A percentile compares a stretch with the other conserved stretches of the same genome.
phyloP scores from a whole-genome alignment of 192 early-diverging fungal genomes.

The Mortierella alpina region DNA sequence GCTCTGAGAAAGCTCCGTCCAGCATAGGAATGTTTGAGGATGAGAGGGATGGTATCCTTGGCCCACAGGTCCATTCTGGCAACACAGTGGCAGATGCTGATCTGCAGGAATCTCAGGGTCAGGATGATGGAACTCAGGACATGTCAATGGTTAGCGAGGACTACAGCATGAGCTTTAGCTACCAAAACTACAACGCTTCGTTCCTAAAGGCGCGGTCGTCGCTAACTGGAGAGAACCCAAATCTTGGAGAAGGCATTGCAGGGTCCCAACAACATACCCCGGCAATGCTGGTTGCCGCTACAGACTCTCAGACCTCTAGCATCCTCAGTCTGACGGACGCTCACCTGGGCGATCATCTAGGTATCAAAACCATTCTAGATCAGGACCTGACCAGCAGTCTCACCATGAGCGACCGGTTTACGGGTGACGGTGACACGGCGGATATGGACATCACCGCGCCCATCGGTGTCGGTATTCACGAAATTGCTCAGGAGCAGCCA shows the following conservation, averaged over 20 bases:
- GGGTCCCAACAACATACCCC: no score
- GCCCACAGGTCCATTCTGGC: constrained; percentile 11
- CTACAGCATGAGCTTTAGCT: constrained; percentile 23
- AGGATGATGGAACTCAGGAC: constrained; percentile 20
- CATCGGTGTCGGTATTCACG: constrained; percentile 41
- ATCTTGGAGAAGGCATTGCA: no score
- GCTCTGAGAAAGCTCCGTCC: constrained; percentile 34
- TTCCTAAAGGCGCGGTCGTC: constrained; percentile 4
- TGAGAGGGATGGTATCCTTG: constrained; percentile 14
- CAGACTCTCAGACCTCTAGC: no score
- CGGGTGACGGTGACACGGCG: constrained; percentile 22
- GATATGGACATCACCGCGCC: constrained; percentile 52
- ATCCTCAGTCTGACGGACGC: no score
- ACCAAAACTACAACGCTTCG: constrained; percentile 34
- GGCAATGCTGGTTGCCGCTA: no score
- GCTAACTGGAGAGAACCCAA: not conserved
- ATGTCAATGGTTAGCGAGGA: constrained; percentile 10
- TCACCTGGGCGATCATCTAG: no score
- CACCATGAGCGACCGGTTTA: not conserved
- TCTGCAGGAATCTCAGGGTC: not conserved
- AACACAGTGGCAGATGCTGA: not conserved
- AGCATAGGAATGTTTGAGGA: constrained; percentile 17
- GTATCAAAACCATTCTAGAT: not conserved
- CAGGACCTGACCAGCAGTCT: not conserved
- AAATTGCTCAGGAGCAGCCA: constrained; percentile 30